These are phyloP conservation scores for Phylloporus sp. DNA, from an alignment of 768 basidiomycete genomes.

Conservation along the genomic window DNA sequence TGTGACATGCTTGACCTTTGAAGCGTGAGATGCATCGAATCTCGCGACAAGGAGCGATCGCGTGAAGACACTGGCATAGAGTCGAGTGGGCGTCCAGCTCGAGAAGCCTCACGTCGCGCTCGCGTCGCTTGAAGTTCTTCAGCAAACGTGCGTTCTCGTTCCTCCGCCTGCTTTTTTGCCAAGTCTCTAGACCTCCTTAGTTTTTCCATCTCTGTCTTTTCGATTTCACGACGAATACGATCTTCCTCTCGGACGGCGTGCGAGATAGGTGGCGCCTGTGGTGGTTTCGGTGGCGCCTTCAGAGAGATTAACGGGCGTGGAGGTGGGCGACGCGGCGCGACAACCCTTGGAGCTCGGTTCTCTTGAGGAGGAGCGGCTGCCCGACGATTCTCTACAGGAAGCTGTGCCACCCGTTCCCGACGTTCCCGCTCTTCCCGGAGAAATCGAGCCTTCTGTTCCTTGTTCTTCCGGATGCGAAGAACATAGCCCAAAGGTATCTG, in stretches of 20 bases:
- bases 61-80: conserved; percentile 20
- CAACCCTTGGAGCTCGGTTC: conserved; percentile 13
- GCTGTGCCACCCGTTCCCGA: conserved; percentile 38
- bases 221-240: conserved; percentile 43
- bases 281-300: conserved; percentile 8
- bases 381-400: conserved; percentile 32
- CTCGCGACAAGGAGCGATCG: conserved; percentile 37
- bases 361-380: conserved; percentile 6
- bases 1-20: conserved; percentile 33
- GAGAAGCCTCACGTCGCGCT: conserved; percentile 53
- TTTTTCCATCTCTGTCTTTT: conserved; percentile 46
- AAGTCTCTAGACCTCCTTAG: conserved; percentile 42
- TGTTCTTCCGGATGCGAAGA: conserved; percentile 67
- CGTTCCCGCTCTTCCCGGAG: conserved; percentile 56
- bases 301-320: conserved; percentile 14
- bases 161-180: conserved; percentile 40
- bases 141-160: conserved; percentile 49
- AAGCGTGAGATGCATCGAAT: conserved; percentile 30
- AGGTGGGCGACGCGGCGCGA: conserved; percentile 13
- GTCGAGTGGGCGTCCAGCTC: conserved; percentile 40
- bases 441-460: conserved; percentile 68
- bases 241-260: conserved; percentile 38
- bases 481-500: conserved; percentile 64
- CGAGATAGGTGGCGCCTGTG: conserved; percentile 2
- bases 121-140: conserved; percentile 63